Base-by-base conservation (phyloP, 2,329 filamentous ascomycete genomes). In the Cladosporium sp. region DNA sequence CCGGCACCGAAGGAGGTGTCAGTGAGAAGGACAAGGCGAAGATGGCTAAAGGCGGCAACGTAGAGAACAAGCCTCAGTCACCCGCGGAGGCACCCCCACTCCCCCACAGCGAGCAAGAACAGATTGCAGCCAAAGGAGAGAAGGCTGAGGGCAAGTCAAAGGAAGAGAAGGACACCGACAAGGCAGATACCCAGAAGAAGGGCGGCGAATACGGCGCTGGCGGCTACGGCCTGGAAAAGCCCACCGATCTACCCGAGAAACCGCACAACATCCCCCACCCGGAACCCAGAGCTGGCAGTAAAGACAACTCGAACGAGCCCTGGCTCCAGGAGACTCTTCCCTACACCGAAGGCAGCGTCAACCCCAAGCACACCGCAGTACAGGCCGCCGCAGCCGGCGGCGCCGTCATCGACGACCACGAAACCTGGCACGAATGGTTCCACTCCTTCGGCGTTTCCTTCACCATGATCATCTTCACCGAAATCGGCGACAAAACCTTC, bases 401-500 rank as follows among this genome's bases (percentile, higher is more conserved):
- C 3, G 47, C 54, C 17, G 56, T 51, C 45, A 41, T 34, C 18
- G 45, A 48, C 15, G 45, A 60, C 17, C 51, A 54, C 32, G 52
- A 58, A 24, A 43, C 51, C 39, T 66, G 61, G 61, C 59, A 64
- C 44, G 64, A 67, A 51, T 65, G 62, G 15, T 75, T 84, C 62
- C 92, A 99, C 69, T 97, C 93, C 3, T 95, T 93, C 64, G 65
- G 95, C 11, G 83, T 97, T 27, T 95, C 93, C 13, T 83, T 96
- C 54, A 92, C 91, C 52, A 99, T 97, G 93, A 99, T 99, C 62
- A 76, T 97, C 56, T 86, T 97, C 61, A 96, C 92, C 41, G 93
- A 99, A 69, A 84, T 99, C 62, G 93, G 93, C 56, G 93, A 99
- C 80, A 99, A 99, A 74, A 99, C 93, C 0, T 99, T 99, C 75